Conservation (phyloP, 2,329 filamentous ascomycete genomes). For the Grosmannia serpens region DNA sequence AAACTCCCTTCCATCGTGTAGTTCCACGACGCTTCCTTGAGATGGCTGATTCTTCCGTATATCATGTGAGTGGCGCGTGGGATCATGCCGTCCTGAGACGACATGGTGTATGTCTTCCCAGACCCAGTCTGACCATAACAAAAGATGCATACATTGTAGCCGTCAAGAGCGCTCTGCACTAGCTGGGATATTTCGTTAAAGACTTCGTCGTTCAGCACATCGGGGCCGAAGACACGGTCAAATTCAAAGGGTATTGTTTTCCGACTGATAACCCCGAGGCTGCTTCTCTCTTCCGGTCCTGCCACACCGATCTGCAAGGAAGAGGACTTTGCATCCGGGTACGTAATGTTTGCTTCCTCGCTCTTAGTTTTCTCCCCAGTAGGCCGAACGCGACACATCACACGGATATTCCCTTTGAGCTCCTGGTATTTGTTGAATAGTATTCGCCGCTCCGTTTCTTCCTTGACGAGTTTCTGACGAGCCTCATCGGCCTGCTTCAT, state of each 20-base stretch:
- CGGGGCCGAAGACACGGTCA: constrained; percentile 79
- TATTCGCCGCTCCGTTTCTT: constrained; percentile 81
- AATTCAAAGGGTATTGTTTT: constrained; percentile 83
- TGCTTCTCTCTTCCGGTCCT: constrained; percentile 74
- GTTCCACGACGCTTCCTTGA: constrained; percentile 85
- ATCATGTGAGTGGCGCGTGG: constrained; percentile 88
- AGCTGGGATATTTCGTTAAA: constrained; percentile 96
- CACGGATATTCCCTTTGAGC: constrained; percentile 93
- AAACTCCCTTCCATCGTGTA: constrained; percentile 94
- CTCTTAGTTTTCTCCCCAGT: constrained; percentile 48
- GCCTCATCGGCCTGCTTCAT: constrained; percentile 56
- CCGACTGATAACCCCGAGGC: constrained; percentile 60
- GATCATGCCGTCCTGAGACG: constrained; percentile 83
- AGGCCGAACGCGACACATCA: constrained; percentile 92
- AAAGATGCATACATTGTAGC: constrained; percentile 98
- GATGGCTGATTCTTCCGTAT: constrained; percentile 70
- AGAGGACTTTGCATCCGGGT: constrained; percentile 72
- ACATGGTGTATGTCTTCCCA: constrained; percentile 97
- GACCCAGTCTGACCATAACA: constrained; percentile 97
- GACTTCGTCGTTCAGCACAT: constrained; percentile 68
- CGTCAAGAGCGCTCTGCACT: constrained; percentile 90
- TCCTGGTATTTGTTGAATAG: constrained; percentile 98
- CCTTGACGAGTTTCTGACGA: constrained; percentile 73
- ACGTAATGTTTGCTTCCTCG: constrained; percentile 61
- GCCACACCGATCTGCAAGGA: constrained; percentile 77